Conservation (phyloP, 2,329 filamentous ascomycete species). For the Epichloe typhina region DNA sequence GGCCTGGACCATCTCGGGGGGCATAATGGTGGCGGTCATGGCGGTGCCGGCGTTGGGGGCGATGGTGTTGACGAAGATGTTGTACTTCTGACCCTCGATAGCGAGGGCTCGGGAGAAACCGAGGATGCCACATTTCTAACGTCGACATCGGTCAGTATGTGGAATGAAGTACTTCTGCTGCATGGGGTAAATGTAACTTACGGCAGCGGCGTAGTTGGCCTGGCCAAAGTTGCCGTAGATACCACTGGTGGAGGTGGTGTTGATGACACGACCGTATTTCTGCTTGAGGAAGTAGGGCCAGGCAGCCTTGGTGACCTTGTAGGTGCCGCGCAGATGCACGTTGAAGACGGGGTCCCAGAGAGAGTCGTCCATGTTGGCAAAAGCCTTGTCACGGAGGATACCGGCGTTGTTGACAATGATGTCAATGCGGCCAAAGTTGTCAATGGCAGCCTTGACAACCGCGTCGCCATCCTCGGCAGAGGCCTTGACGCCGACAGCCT, state of each 20-base stretch:
- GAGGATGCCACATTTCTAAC: constrained; percentile 76
- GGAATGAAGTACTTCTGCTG: not conserved
- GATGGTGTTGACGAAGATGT: constrained; percentile 96
- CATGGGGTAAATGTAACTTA: constrained; percentile 29
- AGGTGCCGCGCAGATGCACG: constrained; percentile 87
- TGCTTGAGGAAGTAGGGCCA: constrained; percentile 98
- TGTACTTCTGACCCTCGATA: constrained; percentile 89
- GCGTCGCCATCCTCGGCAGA: constrained; percentile 85
- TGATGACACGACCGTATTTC: constrained; percentile 93
- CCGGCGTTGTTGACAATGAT: constrained; percentile 97
- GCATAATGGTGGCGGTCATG: constrained; percentile 89
- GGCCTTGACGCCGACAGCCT: constrained; percentile 85
- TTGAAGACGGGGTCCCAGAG: constrained; percentile 87
- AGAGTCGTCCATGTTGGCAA: constrained; percentile 91
- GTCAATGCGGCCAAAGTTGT: constrained; percentile 85
- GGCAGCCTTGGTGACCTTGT: constrained; percentile 92
- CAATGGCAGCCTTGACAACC: constrained; percentile 86
- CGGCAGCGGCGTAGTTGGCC: constrained; percentile 87
- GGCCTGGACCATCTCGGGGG: constrained; percentile 97
- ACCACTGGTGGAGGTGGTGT: constrained; percentile 92
- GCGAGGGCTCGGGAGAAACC: constrained; percentile 90
- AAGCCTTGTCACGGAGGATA: constrained; percentile 95
- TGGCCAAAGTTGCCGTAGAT: constrained; percentile 99
- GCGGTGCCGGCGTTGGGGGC: constrained; percentile 92
- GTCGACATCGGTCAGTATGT: not conserved